Evolutionary conservation across 805 yeast species (phyloP), one percentile per base, ranked within the genome.

Genomic region (Hanseniaspora taiwanica): DNA sequence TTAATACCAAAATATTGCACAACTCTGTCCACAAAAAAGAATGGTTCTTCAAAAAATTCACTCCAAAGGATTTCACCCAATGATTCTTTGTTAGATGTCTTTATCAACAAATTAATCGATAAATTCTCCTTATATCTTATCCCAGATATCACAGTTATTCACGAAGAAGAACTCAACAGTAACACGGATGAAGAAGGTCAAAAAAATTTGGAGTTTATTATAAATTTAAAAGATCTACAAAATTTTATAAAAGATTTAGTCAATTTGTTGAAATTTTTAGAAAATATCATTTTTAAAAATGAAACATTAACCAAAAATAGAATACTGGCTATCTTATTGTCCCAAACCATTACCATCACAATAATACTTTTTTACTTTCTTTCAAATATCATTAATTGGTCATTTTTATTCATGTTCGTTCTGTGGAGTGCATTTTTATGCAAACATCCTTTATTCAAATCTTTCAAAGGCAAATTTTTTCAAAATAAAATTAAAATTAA

Each of bases 211-310:
- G 71, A 68, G 36, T 59, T 69, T 38, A 48, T 68, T 3, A 55
- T 76, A 43, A 82, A 79, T 48, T 67, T 83, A 76, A 67, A 82
- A 42, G 89, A 82, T 51, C 62, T 82, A 21, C 94, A 84, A 54
- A 74, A 75, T 45, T 57, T 75, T 27, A 72, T 83, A 14, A 63
- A 78, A 0, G 72, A 71, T 40, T 43, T 78, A 6, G 64, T 82
- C 20, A 59, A 64, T 13, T 52, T 66, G 0, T 59, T 74, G 39
- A 76, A 77, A 17, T 56, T 61, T 14, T 56, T 71, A 6, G 85
- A 81, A 43, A 60, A 60, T 27, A 68, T 76, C 40, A 63, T 76
- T 49, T 69, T 65, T 48, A 80, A 78, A 10, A 67, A 78, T 4
- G 81, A 81, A 21, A 80, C 80, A 8, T 84, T 84, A 52, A 68